Evolutionary conservation across 2,329 filamentous ascomycete genomes (phyloP).

Genomic region (Lecanosticta acicola): DNA sequence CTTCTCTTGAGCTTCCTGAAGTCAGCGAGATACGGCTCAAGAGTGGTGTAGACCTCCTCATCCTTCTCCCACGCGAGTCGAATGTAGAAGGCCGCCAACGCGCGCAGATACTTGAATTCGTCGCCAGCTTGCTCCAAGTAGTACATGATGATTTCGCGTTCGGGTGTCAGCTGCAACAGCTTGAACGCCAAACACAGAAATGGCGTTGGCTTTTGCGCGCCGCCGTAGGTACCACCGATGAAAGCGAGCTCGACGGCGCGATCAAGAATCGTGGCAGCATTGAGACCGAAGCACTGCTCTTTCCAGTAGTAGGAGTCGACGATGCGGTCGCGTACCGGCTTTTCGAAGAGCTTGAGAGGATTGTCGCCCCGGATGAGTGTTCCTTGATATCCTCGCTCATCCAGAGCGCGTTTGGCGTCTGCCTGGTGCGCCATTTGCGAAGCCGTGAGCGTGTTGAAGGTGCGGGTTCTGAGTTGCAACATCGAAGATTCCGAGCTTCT

Average conservation of each 20-base stretch:
- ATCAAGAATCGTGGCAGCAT: constrained; percentile 74
- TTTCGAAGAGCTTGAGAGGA: constrained; percentile 92
- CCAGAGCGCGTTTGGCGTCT: constrained; percentile 71
- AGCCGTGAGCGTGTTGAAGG: too few relatives aligned
- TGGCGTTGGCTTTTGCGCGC: constrained; percentile 77
- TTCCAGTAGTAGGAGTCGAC: constrained; percentile 97
- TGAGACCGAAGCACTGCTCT: constrained; percentile 95
- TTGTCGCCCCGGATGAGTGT: constrained; percentile 82
- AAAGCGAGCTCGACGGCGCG: constrained; percentile 79
- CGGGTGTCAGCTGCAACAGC: constrained; percentile 79
- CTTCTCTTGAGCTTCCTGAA: constrained; percentile 74
- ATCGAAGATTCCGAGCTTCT: neutral
- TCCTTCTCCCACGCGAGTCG: constrained; percentile 77
- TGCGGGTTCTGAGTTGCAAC: neutral
- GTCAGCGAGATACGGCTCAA: constrained; percentile 81
- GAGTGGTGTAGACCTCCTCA: constrained; percentile 68
- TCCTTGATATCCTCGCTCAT: constrained; percentile 78
- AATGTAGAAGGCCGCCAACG: constrained; percentile 89
- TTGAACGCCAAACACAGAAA: constrained; percentile 96
- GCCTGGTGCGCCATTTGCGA: constrained; percentile 66
- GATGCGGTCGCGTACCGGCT: constrained; percentile 91
- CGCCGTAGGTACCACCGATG: constrained; percentile 82
- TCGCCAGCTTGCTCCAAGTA: constrained; percentile 74
- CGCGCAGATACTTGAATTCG: constrained; percentile 72
- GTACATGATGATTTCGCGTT: constrained; percentile 69